Conservation (phyloP, 2,329 filamentous ascomycete genomes). For the Pseudogymnoascus sp. region DNA sequence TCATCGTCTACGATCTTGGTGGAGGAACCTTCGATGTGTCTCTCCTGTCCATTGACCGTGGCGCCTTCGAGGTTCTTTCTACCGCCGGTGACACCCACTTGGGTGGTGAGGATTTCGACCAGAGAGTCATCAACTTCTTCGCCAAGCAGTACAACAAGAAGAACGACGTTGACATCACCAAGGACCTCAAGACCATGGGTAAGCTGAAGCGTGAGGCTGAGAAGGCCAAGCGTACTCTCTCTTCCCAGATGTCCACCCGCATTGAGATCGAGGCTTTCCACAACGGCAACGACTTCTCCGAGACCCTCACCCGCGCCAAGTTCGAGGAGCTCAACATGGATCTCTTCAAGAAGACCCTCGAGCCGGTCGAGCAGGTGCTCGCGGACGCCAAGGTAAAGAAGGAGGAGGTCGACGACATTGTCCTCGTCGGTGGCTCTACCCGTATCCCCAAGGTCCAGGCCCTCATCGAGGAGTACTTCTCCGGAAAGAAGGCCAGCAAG, state of each 20-base stretch:
- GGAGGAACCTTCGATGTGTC: conserved; percentile 94
- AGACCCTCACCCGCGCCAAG: conserved; percentile 97
- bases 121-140: conserved; percentile 94
- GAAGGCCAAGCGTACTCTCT: conserved; percentile 98
- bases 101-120: conserved; percentile 98
- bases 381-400: conserved; percentile 98
- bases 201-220: conserved; percentile 99
- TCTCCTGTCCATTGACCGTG: conserved; percentile 82
- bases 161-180: conserved; percentile 83
- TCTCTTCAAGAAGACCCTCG: conserved; percentile 98
- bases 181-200: conserved; percentile 96
- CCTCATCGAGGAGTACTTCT: conserved; percentile 93
- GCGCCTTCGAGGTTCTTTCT: conserved; percentile 89
- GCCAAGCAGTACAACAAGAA: conserved; percentile 99
- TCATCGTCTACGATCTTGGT: conserved; percentile 90
- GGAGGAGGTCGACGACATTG: conserved; percentile 89
- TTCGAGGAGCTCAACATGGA: conserved; percentile 99
- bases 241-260: conserved; percentile 84
- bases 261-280: conserved; percentile 98
- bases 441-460: conserved; percentile 97
- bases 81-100: conserved; percentile 96
- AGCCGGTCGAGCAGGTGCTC: conserved; percentile 97
- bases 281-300: conserved; percentile 94
- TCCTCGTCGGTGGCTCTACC: conserved; percentile 95
- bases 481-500: conserved; percentile 96